Conservation (phyloP, 495 filamentous ascomycete genomes). For the Chaetomium cochliodes region DNA sequence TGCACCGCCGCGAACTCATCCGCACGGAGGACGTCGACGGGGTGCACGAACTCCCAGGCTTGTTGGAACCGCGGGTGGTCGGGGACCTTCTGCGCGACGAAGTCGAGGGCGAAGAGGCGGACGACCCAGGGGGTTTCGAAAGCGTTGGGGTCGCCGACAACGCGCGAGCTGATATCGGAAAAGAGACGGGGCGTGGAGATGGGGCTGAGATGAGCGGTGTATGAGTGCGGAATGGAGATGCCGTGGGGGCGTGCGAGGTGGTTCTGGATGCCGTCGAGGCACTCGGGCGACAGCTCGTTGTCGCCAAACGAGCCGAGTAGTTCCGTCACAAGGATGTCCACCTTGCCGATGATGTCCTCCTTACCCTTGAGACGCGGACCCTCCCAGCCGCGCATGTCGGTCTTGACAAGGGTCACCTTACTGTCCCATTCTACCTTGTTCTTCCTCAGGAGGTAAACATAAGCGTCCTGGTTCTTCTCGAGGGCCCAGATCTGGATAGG, state of each 20-base stretch:
- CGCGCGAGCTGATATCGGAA: conserved; percentile 68
- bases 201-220: conserved; percentile 87
- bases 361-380: conserved; percentile 55
- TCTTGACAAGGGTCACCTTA: conserved; percentile 80
- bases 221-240: conserved; percentile 89
- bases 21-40: conserved; percentile 51
- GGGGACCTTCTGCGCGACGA: conserved; percentile 59
- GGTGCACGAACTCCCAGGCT: conserved; percentile 66
- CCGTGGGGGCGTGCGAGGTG: conserved; percentile 71
- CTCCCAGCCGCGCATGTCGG: conserved; percentile 96
- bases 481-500: conserved; percentile 83
- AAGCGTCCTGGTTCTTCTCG: conserved; percentile 98
- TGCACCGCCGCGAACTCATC: conserved; percentile 50
- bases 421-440: conserved; percentile 76
- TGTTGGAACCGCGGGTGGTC: conserved; percentile 59
- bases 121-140: conserved; percentile 91
- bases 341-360: conserved; percentile 49
- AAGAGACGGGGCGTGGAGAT: conserved; percentile 86
- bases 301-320: conserved; percentile 90
- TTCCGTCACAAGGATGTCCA: conserved; percentile 93
- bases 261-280: conserved; percentile 65
- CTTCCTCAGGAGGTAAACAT: conserved; percentile 81
- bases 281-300: conserved; percentile 84
- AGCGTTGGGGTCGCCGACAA: conserved; percentile 62
- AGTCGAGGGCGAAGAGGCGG: conserved; percentile 85